phyloP scores from a whole-genome alignment of 2,329 filamentous ascomycete species.

The Pestalotiopsis sp. region DNA sequence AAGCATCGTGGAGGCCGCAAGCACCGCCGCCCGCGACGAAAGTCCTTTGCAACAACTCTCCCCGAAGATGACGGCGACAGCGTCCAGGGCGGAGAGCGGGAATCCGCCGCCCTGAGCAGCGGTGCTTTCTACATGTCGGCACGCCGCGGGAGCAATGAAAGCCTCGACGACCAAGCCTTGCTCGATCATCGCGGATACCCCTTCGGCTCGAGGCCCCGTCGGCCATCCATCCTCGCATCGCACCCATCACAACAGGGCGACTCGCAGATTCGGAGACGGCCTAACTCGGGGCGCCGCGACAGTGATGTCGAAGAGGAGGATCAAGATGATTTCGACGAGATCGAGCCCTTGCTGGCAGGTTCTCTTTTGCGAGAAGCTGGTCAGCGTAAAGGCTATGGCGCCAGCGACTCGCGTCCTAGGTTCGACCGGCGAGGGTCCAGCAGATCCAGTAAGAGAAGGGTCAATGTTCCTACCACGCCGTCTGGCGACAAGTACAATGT shows the following conservation, averaged over 20 bases:
- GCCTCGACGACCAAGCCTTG: constrained; percentile 85
- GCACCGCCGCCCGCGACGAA: constrained; percentile 75
- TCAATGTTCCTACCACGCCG: constrained; percentile 29
- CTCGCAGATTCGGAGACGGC: background rate
- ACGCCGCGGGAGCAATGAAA: constrained; percentile 76
- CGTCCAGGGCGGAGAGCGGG: constrained; percentile 29
- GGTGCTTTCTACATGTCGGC: constrained; percentile 50
- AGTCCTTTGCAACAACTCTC: constrained; percentile 74
- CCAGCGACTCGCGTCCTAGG: constrained; percentile 39
- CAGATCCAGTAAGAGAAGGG: constrained; percentile 48
- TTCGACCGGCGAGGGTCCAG: constrained; percentile 51
- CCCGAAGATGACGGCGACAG: constrained; percentile 53
- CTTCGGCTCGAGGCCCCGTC: constrained; percentile 60
- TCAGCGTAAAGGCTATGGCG: constrained; percentile 42
- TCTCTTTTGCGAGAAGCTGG: constrained; percentile 39
- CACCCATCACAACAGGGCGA: constrained; percentile 12
- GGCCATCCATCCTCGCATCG: constrained; percentile 50
- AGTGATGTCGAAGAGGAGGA: constrained; percentile 51
- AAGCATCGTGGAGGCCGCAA: constrained; percentile 73
- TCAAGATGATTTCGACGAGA: constrained; percentile 48
- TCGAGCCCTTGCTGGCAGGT: constrained; percentile 52
- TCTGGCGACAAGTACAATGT: constrained; percentile 59
- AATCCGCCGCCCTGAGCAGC: constrained; percentile 35
- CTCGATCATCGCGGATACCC: constrained; percentile 69
- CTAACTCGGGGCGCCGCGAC: background rate